These are phyloP conservation scores for Marasmius tenuissimus DNA, from an alignment of 1,284 basidiomycete species.

Conservation along the genomic window DNA sequence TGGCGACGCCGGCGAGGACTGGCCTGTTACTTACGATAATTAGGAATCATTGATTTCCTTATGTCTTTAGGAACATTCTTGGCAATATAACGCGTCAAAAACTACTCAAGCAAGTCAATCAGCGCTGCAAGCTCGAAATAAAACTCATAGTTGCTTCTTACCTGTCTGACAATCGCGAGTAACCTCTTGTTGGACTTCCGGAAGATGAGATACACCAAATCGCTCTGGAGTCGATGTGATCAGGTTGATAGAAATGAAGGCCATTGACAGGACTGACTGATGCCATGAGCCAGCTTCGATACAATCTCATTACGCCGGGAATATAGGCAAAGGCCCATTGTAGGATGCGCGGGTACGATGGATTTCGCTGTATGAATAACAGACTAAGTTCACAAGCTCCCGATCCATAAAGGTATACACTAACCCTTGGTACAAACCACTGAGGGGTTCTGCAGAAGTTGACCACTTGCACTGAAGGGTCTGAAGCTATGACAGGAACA, in stretches of 20 bases:
- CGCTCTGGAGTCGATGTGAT: constrained; percentile 26
- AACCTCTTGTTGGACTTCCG: constrained; percentile 35
- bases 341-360: constrained; percentile 37
- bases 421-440: constrained; percentile 48
- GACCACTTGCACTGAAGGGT: constrained; percentile 46
- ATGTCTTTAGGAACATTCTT: constrained; percentile 44
- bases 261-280: constrained; percentile 29
- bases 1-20: not conserved
- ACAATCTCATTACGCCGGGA: constrained; percentile 44
- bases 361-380: constrained; percentile 31
- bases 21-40: constrained; percentile 37
- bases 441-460: constrained; percentile 55
- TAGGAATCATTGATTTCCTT: constrained; percentile 43
- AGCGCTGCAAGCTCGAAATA: not conserved
- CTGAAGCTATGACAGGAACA: constrained; percentile 48
- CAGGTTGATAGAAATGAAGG: not conserved
- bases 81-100: constrained; percentile 43
- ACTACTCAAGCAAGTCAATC: constrained; percentile 22
- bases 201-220: constrained; percentile 35
- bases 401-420: constrained; percentile 14
- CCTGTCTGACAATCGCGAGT: constrained; percentile 27
- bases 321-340: constrained; percentile 51
- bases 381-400: not conserved
- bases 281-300: constrained; percentile 47
- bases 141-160: constrained; percentile 14